Percentiles rank a stretch among this genome's conserved stretches.
Conservation (phyloP, 2,329 filamentous ascomycete species). For the Cylindrodendrum hubeiense region DNA sequence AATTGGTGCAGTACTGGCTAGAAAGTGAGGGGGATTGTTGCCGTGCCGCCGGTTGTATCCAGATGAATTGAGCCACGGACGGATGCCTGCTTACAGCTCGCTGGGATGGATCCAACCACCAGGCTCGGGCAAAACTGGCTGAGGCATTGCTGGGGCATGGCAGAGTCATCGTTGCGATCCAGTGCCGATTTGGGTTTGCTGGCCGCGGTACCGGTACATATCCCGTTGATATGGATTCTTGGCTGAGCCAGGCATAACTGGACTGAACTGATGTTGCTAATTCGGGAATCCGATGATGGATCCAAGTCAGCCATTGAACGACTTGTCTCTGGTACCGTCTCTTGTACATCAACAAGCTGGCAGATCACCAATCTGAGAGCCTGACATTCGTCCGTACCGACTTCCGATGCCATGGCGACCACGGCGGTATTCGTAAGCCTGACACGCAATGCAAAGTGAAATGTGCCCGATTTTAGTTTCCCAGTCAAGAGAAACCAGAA, state of each 20-base stretch:
- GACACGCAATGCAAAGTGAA: not conserved
- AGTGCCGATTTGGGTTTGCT: no score
- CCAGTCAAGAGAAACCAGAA: not conserved
- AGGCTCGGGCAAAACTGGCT: no score
- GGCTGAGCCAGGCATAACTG: not conserved
- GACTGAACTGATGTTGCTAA: not conserved
- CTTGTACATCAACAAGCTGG: not conserved
- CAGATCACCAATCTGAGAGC: not conserved
- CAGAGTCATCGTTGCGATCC: no score
- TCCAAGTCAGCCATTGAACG: not conserved
- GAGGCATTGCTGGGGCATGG: no score
- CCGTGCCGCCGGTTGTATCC: no score
- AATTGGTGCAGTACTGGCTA: not conserved
- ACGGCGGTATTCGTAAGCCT: not conserved
- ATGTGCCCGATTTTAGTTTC: not conserved
- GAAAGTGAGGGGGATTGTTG: no score
- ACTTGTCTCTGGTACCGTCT: not conserved
- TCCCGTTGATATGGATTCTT: no score
- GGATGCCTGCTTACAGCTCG: not conserved
- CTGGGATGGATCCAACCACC: no score
- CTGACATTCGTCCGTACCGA: not conserved
- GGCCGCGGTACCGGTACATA: no score
- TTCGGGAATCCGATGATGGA: not conserved
- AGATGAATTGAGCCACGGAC: not conserved
- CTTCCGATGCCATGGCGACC: not conserved